These are phyloP conservation scores for Amphichorda felina DNA, from an alignment of 2,329 filamentous ascomycete genomes.

Conservation along the genomic window DNA sequence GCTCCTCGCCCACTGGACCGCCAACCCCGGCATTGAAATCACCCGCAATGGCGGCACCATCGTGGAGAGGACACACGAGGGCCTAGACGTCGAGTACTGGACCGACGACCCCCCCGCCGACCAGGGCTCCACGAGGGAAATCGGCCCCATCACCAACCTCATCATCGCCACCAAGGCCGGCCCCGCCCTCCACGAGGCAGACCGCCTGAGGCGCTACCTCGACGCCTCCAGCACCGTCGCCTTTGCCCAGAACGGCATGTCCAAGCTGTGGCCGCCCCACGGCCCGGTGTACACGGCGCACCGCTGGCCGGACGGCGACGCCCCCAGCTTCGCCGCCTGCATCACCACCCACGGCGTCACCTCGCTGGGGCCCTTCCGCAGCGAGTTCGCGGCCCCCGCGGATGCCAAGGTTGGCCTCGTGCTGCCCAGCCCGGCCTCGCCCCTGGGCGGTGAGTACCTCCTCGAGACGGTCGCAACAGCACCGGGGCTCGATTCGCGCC, in stretches of 20 bases:
- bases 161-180: slow-evolving; percentile 70
- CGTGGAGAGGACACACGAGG: slow-evolving; percentile 11
- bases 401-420: slow-evolving; percentile 36
- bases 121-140: slow-evolving; percentile 23
- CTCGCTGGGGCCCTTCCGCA: slow-evolving; percentile 36
- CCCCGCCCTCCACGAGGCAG: slow-evolving; percentile 49
- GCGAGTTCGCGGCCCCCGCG: slow-evolving; percentile 38
- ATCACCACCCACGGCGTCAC: slow-evolving; percentile 46
- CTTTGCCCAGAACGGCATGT: slow-evolving; percentile 84
- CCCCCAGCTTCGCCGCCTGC: slow-evolving; percentile 63
- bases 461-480: slow-evolving; percentile 26
- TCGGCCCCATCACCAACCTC: slow-evolving; percentile 52
- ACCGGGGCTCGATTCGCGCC: slow-evolving; percentile 27
- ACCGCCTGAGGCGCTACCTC: slow-evolving; percentile 48
- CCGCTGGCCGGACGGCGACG: slow-evolving; percentile 21
- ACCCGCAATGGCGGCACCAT: slow-evolving; percentile 19
- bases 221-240: slow-evolving; percentile 58
- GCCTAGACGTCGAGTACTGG: slow-evolving; percentile 43
- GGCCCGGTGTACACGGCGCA: slow-evolving; percentile 28
- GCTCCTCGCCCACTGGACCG: slow-evolving; percentile 35
- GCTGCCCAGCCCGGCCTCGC: slow-evolving; percentile 7
- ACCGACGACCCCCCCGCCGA: slow-evolving; percentile 18
- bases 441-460: slow-evolving; percentile 21
- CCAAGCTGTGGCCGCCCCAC: slow-evolving; percentile 44
- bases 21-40: slow-evolving; percentile 30